Percentiles rank a stretch among this genome's conserved stretches.
Evolutionary conservation across 2,329 filamentous ascomycete species (phyloP).

Genomic region (Erysiphe pulchra): DNA sequence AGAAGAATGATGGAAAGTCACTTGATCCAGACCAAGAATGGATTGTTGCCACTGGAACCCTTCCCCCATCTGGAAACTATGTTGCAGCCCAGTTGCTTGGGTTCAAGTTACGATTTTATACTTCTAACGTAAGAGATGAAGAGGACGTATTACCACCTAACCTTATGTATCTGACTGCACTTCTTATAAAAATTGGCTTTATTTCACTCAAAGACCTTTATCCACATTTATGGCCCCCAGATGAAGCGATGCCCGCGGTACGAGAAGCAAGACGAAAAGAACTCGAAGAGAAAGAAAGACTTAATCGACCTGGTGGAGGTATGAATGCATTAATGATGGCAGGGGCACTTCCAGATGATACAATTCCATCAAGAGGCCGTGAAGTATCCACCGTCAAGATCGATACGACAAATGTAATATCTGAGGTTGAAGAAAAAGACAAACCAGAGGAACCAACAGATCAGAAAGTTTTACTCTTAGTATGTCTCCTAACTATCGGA

Average conservation of each 20-base stretch:
- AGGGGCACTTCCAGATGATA: slow-evolving; percentile 68
- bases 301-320: slow-evolving; percentile 40
- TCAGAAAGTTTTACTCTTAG: slow-evolving; percentile 67
- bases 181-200: slow-evolving; percentile 92
- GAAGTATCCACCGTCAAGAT: slow-evolving; percentile 27
- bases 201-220: slow-evolving; percentile 81
- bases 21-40: slow-evolving; percentile 38
- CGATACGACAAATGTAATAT: slow-evolving; percentile 19
- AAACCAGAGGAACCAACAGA: slow-evolving; percentile 48
- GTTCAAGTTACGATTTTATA: slow-evolving; percentile 92
- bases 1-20: slow-evolving; percentile 16
- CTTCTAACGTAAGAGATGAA: slow-evolving; percentile 48
- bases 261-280: slow-evolving; percentile 46
- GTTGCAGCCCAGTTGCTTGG: slow-evolving; percentile 86
- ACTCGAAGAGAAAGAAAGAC: slow-evolving; percentile 51
- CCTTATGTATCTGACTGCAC: slow-evolving; percentile 68
- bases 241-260: slow-evolving; percentile 57
- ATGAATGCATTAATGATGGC: slow-evolving; percentile 73
- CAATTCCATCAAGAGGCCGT: slow-evolving; percentile 21
- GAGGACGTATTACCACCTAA: slow-evolving; percentile 70
- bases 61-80: slow-evolving; percentile 66
- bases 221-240: slow-evolving; percentile 67
- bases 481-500: slow-evolving; percentile 69
- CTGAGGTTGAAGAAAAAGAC: slow-evolving; percentile 21
- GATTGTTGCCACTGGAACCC: slow-evolving; percentile 55